Evolutionary conservation across 805 yeast genomes (phyloP).

Genomic region (Wickerhamomyces silvicola): DNA sequence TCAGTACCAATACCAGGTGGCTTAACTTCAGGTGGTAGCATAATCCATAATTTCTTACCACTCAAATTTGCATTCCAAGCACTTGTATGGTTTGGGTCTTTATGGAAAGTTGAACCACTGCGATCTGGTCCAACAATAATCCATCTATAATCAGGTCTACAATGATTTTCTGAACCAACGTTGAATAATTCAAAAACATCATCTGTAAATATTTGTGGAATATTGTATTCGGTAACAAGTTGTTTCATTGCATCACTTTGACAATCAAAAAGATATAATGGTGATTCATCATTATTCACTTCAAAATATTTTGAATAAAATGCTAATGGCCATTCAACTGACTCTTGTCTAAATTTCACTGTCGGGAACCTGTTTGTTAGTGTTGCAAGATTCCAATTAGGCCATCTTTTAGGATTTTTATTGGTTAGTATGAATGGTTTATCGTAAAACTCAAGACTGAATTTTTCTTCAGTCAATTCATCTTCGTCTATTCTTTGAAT

Average conservation of each 20-base stretch:
- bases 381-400: conserved; percentile 49
- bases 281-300: conserved; percentile 70
- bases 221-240: conserved; percentile 44
- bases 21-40: conserved; percentile 69
- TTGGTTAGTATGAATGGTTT: conserved; percentile 59
- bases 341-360: conserved; percentile 73
- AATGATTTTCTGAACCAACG: conserved; percentile 16
- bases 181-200: conserved; percentile 58
- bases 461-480: conserved; percentile 36
- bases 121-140: conserved; percentile 75
- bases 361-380: conserved; percentile 50
- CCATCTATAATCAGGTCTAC: conserved; percentile 93
- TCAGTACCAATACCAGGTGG: conserved; percentile 88
- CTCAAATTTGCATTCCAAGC: conserved; percentile 83
- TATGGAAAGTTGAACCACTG: conserved; percentile 87
- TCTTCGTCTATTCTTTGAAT: conserved; percentile 49
- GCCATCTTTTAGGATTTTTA: conserved; percentile 43
- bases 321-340: conserved; percentile 69
- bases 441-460: conserved; percentile 38
- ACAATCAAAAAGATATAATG: conserved; percentile 82
- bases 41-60: conserved; percentile 81
- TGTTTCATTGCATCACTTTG: conserved; percentile 58
- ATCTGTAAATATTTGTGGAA: conserved; percentile 47
- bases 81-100: conserved; percentile 84
- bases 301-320: conserved; percentile 56